phyloP scores from a whole-genome alignment of 306 rosid species.

The Cercis canadensis region DNA sequence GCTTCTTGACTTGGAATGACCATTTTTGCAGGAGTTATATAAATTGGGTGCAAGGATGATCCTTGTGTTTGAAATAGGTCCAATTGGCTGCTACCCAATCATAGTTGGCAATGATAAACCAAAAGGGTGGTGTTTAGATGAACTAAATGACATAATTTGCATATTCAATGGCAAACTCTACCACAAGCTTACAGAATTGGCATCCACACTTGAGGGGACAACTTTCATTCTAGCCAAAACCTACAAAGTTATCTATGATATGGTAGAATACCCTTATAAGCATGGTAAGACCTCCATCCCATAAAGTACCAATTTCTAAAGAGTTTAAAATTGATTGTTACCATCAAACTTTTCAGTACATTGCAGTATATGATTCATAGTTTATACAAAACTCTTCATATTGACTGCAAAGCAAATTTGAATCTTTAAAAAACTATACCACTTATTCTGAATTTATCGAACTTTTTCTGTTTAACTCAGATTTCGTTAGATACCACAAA shows the following conservation, averaged over 20 bases:
- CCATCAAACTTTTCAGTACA: no score
- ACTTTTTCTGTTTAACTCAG: no score
- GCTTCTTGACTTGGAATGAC: not conserved
- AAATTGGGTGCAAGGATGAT: slow-evolving; percentile 10
- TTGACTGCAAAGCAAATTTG: no score
- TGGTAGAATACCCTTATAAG: not conserved
- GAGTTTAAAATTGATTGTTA: no score
- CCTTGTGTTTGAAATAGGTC: slow-evolving; percentile 6
- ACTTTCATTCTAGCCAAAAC: not conserved
- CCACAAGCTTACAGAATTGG: not conserved
- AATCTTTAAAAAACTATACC: no score
- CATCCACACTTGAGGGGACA: not conserved
- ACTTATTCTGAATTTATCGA: no score
- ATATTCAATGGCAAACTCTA: slow-evolving; percentile 10
- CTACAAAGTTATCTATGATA: slow-evolving; percentile 4
- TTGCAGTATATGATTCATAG: no score
- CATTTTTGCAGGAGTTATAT: slow-evolving; percentile 1
- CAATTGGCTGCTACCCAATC: not conserved
- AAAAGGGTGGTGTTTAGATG: not conserved
- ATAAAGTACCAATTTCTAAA: not conserved
- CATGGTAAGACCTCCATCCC: not conserved
- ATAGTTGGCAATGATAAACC: not conserved
- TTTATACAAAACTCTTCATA: no score
- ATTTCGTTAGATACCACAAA: no score
- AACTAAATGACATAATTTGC: not conserved